A percentile compares a stretch with the other conserved stretches of the same genome.
phyloP scores from a whole-genome alignment of 2,329 filamentous ascomycete genomes.

The Chaetomiaceae sp. region DNA sequence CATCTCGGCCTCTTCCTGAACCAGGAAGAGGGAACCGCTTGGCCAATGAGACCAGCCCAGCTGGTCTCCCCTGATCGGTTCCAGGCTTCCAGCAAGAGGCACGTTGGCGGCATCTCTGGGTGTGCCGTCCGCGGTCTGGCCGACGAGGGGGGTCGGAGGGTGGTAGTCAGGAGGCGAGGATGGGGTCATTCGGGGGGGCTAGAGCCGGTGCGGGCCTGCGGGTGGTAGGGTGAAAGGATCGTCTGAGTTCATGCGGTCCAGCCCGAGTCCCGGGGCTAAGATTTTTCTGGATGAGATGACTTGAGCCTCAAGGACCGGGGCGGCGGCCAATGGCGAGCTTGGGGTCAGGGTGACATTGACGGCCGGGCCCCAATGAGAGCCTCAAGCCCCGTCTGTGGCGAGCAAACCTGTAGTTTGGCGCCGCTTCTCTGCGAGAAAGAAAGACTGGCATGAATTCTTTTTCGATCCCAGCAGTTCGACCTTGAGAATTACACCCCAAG shows the following conservation, averaged over 20 bases:
- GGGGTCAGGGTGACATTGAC: not conserved
- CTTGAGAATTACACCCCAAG: not conserved
- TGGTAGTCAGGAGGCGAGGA: slow-evolving; percentile 2
- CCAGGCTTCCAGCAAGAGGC: not conserved
- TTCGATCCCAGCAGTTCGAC: too few species aligned
- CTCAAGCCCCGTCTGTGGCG: not conserved
- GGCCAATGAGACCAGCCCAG: slow-evolving; percentile 9
- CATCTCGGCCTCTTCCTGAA: not conserved
- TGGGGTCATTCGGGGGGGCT: not conserved
- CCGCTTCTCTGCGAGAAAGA: too few species aligned
- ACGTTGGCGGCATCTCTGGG: not conserved
- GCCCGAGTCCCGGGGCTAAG: slow-evolving; percentile 5
- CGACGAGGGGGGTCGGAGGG: not conserved
- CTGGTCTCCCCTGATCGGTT: slow-evolving; percentile 9
- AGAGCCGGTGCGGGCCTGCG: not conserved
- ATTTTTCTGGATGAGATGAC: not conserved
- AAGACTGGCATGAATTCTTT: too few species aligned
- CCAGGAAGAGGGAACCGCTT: not conserved
- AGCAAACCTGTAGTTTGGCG: not conserved
- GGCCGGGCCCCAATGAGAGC: not conserved
- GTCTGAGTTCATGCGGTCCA: slow-evolving; percentile 5
- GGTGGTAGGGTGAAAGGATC: not conserved
- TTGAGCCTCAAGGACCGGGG: not conserved
- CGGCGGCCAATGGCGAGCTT: not conserved
- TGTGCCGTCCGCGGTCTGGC: not conserved